phyloP scores from a whole-genome alignment of 129 eudicot species.

The Scalesia atractyloides region DNA sequence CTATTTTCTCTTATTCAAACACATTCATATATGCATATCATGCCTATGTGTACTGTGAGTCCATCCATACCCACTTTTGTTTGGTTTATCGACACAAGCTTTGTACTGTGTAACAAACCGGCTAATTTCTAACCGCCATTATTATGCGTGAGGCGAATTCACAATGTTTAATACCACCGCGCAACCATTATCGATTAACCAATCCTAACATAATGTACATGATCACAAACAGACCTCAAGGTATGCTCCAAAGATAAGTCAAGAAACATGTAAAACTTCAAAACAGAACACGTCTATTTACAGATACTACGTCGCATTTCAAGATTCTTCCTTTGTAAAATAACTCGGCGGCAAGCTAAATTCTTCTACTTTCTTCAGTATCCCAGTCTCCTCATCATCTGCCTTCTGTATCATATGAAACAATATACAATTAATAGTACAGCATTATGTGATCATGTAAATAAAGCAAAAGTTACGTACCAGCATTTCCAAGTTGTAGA shows the following conservation, averaged over 20 bases:
- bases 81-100: no score
- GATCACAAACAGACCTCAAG: neutral
- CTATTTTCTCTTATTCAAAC: no score
- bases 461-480: constrained; percentile 39
- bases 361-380: constrained; percentile 76
- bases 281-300: constrained; percentile 1
- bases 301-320: constrained; percentile 16
- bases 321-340: constrained; percentile 70
- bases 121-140: no score
- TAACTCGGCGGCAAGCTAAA: constrained; percentile 82
- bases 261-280: neutral
- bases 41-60: no score
- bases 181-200: neutral
- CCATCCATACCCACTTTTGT: no score
- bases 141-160: neutral
- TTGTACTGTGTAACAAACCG: no score
- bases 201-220: neutral
- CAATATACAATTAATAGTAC: no score
- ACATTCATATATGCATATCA: no score
- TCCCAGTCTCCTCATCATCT: constrained; percentile 75
- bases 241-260: constrained; percentile 8
- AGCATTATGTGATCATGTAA: neutral
- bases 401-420: constrained; percentile 46
- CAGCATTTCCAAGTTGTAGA: constrained; percentile 94
- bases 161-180: neutral